Evolutionary conservation across 768 basidiomycete species (phyloP).

Genomic region (Boletus coccyginus): DNA sequence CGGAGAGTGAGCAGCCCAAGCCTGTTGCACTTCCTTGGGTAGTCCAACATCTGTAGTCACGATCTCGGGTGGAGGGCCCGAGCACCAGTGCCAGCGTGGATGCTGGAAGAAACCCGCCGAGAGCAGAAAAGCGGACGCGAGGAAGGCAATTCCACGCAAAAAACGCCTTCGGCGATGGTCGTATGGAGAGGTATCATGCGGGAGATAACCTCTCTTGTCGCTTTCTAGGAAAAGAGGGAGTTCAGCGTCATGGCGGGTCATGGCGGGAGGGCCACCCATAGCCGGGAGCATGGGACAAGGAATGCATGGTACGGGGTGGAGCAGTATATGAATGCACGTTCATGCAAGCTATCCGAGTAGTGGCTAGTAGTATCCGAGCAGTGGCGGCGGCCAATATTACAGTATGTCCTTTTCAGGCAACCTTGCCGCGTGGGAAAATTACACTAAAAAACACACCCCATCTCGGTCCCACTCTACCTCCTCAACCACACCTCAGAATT

Average conservation of each 20-base stretch:
- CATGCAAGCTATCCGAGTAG: constrained; percentile 1
- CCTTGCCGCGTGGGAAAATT: no score
- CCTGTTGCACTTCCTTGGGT: constrained; percentile 26
- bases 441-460: no score
- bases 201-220: constrained; percentile 2
- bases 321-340: constrained; percentile 25
- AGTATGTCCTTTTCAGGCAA: no score
- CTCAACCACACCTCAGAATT: no score
- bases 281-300: constrained; percentile 4
- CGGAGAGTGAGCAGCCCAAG: constrained; percentile 65
- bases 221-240: constrained; percentile 6
- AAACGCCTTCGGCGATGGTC: not conserved
- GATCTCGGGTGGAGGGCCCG: not conserved
- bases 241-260: not conserved
- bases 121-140: constrained; percentile 14
- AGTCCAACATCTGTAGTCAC: constrained; percentile 1
- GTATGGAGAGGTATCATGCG: not conserved
- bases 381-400: no score
- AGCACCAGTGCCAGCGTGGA: constrained; percentile 6
- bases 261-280: not conserved
- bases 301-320: not conserved
- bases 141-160: not conserved
- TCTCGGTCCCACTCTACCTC: no score
- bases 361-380: no score
- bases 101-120: constrained; percentile 12